These are phyloP conservation scores for Cystobasidium tubakii DNA, from an alignment of 768 basidiomycete genomes.

Conservation along the genomic window DNA sequence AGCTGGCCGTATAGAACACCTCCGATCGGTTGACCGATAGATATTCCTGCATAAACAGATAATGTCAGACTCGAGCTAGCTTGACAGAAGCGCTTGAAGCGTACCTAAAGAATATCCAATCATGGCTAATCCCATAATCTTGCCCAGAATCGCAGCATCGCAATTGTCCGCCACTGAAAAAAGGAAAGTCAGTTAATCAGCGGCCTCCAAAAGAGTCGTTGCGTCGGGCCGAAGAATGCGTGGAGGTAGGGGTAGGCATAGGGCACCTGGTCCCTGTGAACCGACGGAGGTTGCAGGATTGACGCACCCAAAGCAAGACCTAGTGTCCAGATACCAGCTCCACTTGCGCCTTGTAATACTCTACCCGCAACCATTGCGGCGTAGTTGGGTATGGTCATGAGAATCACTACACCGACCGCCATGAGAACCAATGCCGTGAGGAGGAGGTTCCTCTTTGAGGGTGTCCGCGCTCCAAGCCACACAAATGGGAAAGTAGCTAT, in stretches of 20 bases:
- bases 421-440: slow-evolving; percentile 13
- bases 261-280: no score
- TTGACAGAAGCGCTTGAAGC: no score
- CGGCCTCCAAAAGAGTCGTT: neutral
- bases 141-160: slow-evolving; percentile 9
- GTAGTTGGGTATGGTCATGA: slow-evolving; percentile 26
- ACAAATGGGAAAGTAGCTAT: slow-evolving; percentile 33
- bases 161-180: slow-evolving; percentile 21
- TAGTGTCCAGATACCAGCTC: slow-evolving; percentile 31
- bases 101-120: slow-evolving; percentile 9
- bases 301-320: slow-evolving; percentile 24
- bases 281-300: neutral
- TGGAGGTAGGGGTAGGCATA: no score
- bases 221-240: neutral
- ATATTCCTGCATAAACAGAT: slow-evolving; percentile 2
- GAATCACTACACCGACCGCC: slow-evolving; percentile 31
- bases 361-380: slow-evolving; percentile 29
- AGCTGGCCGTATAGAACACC: slow-evolving; percentile 33
- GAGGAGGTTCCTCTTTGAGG: slow-evolving; percentile 12
- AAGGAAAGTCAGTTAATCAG: neutral
- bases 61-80: no score
- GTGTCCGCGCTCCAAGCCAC: slow-evolving; percentile 11
- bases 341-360: slow-evolving; percentile 24
- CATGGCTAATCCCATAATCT: slow-evolving; percentile 34
- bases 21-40: slow-evolving; percentile 26